Conservation (phyloP, 345 rosid species). For the Moricandia arvensis region DNA sequence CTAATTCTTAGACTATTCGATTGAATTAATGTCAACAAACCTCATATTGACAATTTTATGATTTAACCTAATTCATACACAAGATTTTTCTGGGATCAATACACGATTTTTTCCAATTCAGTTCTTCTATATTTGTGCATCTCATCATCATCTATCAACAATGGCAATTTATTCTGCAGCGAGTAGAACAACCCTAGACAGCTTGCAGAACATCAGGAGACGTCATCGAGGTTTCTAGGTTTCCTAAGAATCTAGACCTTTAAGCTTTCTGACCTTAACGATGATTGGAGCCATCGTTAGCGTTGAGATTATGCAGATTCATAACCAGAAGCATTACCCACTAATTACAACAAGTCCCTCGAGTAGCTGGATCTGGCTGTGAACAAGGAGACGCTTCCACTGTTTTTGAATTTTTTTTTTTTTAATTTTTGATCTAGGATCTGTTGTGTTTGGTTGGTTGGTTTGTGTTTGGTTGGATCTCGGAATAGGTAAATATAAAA, state of each 20-base stretch:
- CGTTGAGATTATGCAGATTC: constrained; percentile 92
- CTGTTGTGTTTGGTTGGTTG: neutral
- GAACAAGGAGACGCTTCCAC: constrained; percentile 59
- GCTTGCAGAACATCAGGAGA: constrained; percentile 16
- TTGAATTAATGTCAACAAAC: neutral
- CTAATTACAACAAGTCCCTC: constrained; percentile 82
- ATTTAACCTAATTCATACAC: neutral
- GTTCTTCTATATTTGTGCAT: no score
- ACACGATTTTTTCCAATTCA: no score
- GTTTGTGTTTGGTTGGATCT: neutral
- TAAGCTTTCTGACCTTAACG: constrained; percentile 83
- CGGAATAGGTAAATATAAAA: no score
- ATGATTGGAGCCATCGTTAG: constrained; percentile 88
- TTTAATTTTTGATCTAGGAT: no score
- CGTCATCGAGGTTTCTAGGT: constrained; percentile 10
- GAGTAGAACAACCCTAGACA: constrained; percentile 43
- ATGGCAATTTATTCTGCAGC: constrained; percentile 68
- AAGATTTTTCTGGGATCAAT: no score
- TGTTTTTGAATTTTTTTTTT: constrained; percentile 1
- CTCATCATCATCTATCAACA: neutral
- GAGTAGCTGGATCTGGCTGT: constrained; percentile 73
- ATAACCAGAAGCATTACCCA: constrained; percentile 95
- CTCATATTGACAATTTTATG: neutral
- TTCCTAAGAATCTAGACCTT: constrained; percentile 44
- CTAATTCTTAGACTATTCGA: neutral